Evolutionary conservation across 116 monocot genomes (phyloP).

Genomic region (Papilionanthe hybrid): DNA sequence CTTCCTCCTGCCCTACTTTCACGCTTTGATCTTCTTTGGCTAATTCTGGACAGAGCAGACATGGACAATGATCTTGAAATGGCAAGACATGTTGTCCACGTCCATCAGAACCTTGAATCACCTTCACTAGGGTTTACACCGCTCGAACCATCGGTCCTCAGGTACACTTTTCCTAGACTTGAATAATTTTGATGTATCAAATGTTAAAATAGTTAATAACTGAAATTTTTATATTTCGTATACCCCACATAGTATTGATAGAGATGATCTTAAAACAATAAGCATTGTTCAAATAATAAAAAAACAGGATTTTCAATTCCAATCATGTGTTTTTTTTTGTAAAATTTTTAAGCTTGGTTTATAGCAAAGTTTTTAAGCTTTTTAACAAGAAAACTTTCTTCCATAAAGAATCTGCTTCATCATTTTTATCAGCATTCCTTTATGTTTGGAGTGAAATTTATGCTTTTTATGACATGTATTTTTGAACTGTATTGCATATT

Average conservation of each 20-base stretch:
- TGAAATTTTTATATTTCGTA: no score
- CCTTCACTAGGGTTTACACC: constrained; percentile 88
- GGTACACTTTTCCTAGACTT: constrained; percentile 30
- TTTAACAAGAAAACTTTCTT: no score
- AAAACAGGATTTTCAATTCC: neutral
- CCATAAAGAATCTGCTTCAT: no score
- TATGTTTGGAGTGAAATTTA: no score
- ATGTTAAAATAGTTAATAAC: neutral
- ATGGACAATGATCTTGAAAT: constrained; percentile 95
- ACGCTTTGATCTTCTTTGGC: constrained; percentile 90
- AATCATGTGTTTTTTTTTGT: no score
- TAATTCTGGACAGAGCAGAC: constrained; percentile 94
- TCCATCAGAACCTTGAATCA: constrained; percentile 90
- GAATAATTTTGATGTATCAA: neutral
- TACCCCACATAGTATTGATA: neutral
- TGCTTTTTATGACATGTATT: no score
- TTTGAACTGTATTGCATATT: no score
- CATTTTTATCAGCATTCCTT: no score
- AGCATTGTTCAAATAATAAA: neutral
- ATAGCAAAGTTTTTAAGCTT: no score
- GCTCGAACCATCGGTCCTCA: constrained; percentile 84
- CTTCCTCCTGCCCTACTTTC: constrained; percentile 95
- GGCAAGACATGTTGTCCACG: constrained; percentile 89
- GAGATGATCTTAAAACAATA: neutral
- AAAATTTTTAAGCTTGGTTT: no score